These are phyloP conservation scores for Fusarium torreyae DNA, from an alignment of 2,329 filamentous ascomycete species.

Conservation along the genomic window DNA sequence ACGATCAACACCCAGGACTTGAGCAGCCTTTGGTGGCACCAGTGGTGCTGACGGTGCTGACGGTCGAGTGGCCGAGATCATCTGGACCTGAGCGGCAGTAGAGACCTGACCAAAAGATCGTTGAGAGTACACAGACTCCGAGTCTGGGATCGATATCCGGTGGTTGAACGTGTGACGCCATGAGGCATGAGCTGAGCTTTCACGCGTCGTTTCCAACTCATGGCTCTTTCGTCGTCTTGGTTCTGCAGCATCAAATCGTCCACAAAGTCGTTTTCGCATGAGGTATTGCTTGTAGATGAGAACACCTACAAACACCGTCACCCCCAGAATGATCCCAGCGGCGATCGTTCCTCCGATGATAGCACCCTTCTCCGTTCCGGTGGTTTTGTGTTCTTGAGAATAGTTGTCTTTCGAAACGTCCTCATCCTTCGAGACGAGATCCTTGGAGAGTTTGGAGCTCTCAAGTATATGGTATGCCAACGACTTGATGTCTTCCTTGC, in stretches of 20 bases:
- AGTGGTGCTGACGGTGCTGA: constrained; percentile 4
- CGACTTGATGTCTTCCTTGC: constrained; percentile 18
- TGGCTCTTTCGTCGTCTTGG: not conserved
- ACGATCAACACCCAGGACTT: constrained; percentile 30
- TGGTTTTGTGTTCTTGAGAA: not conserved
- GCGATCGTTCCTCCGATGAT: constrained; percentile 43
- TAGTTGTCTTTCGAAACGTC: not conserved
- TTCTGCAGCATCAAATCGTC: not conserved
- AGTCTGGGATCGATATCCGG: constrained; percentile 22
- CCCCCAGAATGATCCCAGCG: constrained; percentile 34
- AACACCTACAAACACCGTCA: constrained; percentile 38
- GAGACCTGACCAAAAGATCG: constrained; percentile 34
- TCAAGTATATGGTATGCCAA: constrained; percentile 1
- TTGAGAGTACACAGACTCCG: constrained; percentile 34
- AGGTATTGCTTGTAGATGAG: constrained; percentile 34
- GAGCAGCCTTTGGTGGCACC: constrained; percentile 35
- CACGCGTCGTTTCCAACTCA: not conserved
- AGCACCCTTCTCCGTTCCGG: constrained; percentile 22
- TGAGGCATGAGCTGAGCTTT: not conserved
- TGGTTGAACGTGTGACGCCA: constrained; percentile 36
- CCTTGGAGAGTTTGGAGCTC: constrained; percentile 2
- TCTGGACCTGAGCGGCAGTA: constrained; percentile 6
- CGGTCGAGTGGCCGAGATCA: constrained; percentile 1
- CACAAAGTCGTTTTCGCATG: not conserved
- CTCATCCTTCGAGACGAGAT: not conserved